Evolutionary conservation across 2,329 filamentous ascomycete species (phyloP).

Genomic region (Proliferodiscus dingleyae): DNA sequence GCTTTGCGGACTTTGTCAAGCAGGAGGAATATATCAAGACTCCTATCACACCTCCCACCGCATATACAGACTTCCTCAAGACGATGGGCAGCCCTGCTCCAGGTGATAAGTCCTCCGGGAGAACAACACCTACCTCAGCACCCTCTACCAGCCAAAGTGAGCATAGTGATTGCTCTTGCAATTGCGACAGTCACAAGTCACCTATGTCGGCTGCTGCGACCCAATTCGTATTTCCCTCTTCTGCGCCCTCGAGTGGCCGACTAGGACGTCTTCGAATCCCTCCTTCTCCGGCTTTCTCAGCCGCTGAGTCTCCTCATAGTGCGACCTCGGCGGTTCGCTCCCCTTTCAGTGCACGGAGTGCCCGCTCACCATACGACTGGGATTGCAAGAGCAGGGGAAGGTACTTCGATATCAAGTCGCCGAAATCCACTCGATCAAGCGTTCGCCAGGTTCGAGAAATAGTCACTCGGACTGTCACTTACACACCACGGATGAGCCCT

Average conservation of each 20-base stretch:
- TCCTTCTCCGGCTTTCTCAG: slow-evolving; percentile 65
- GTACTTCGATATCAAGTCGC: slow-evolving; percentile 52
- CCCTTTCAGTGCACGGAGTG: slow-evolving; percentile 63
- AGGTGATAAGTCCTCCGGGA: slow-evolving; percentile 36
- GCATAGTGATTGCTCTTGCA: slow-evolving; percentile 52
- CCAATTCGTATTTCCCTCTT: slow-evolving; percentile 55
- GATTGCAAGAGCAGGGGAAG: slow-evolving; percentile 63
- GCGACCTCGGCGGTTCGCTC: slow-evolving; percentile 50
- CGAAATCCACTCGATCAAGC: slow-evolving; percentile 55
- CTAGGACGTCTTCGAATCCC: slow-evolving; percentile 68
- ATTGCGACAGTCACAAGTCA: slow-evolving; percentile 47
- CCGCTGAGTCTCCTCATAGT: slow-evolving; percentile 64
- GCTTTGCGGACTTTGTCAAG: slow-evolving; percentile 61
- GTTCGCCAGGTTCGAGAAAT: slow-evolving; percentile 77
- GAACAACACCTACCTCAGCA: slow-evolving; percentile 42
- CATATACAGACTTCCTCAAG: slow-evolving; percentile 91
- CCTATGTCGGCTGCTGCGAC: slow-evolving; percentile 54
- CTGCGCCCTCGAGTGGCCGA: slow-evolving; percentile 52
- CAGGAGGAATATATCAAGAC: slow-evolving; percentile 65
- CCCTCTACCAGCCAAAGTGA: slow-evolving; percentile 39
- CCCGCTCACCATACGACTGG: slow-evolving; percentile 74
- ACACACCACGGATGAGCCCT: slow-evolving; percentile 80
- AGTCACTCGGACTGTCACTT: slow-evolving; percentile 89
- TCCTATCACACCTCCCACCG: slow-evolving; percentile 82
- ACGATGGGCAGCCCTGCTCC: slow-evolving; percentile 50